These are phyloP conservation scores for Discostella pseudostelligera DNA, from an alignment of 108 stramenopile genomes.

Conservation along the genomic window DNA sequence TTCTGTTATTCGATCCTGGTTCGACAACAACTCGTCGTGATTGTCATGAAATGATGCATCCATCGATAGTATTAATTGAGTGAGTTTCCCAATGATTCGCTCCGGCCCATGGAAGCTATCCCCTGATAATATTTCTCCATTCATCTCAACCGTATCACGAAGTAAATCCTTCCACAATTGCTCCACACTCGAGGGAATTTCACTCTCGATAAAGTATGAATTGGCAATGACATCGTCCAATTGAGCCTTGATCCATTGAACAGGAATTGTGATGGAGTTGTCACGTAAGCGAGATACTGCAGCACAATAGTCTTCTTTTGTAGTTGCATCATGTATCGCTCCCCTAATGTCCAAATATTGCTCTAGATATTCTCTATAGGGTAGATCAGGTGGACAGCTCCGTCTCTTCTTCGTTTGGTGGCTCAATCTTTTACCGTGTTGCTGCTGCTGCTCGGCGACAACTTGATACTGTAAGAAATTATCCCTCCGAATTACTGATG, in stretches of 20 bases:
- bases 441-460: constrained; percentile 10
- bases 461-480: constrained; percentile 48
- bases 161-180: constrained; percentile 81
- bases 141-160: constrained; percentile 77
- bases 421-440: constrained; percentile 26
- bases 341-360: constrained; percentile 57
- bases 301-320: constrained; percentile 60
- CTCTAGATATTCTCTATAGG: constrained; percentile 59
- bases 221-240: constrained; percentile 34
- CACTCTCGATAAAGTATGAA: constrained; percentile 57
- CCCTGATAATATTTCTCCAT: constrained; percentile 61
- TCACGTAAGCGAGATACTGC: constrained; percentile 40
- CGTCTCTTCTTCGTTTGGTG: constrained; percentile 14
- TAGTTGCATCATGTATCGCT: constrained; percentile 44
- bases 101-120: constrained; percentile 74
- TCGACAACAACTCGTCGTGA: constrained; percentile 2
- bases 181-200: constrained; percentile 50
- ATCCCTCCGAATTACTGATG: constrained; percentile 64
- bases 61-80: constrained; percentile 60
- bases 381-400: constrained; percentile 51
- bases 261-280: constrained; percentile 61
- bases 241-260: constrained; percentile 78
- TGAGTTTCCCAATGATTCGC: constrained; percentile 66
- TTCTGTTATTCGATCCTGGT: constrained; percentile 55
- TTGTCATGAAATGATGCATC: constrained; percentile 9